Conservation (phyloP, 306 rosid genomes). For the Vicia villosa region DNA sequence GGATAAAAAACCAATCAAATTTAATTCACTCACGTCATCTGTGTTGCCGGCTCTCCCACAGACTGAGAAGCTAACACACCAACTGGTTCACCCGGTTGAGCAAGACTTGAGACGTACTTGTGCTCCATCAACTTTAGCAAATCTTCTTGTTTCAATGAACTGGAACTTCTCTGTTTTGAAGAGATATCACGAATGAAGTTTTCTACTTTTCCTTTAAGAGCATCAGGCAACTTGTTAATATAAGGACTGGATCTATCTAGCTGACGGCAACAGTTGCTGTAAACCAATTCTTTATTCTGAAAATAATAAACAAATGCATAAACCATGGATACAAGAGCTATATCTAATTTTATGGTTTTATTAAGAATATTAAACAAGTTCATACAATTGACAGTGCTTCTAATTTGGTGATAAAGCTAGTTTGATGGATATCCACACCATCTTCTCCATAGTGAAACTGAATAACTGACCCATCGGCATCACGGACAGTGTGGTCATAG, state of each 20-base stretch:
- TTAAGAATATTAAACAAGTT: slow-evolving; percentile 32
- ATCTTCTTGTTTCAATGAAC: slow-evolving; percentile 42
- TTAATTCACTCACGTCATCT: slow-evolving; percentile 76
- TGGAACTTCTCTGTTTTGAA: slow-evolving; percentile 41
- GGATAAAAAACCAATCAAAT: background rate
- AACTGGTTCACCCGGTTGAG: slow-evolving; percentile 96
- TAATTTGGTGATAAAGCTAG: slow-evolving; percentile 75
- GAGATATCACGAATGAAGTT: slow-evolving; percentile 42
- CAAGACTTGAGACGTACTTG: slow-evolving; percentile 82
- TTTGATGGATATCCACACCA: slow-evolving; percentile 93
- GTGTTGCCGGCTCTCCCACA: slow-evolving; percentile 95
- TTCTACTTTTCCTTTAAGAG: slow-evolving; percentile 63
- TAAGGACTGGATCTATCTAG: slow-evolving; percentile 63
- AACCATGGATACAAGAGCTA: slow-evolving; percentile 24
- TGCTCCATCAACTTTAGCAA: slow-evolving; percentile 85
- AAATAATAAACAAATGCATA: slow-evolving; percentile 33
- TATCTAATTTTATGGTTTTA: slow-evolving; percentile 22
- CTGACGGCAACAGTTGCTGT: slow-evolving; percentile 56
- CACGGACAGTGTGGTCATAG: slow-evolving; percentile 95
- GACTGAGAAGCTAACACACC: slow-evolving; percentile 97
- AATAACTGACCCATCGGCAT: slow-evolving; percentile 88
- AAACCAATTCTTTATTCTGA: slow-evolving; percentile 80
- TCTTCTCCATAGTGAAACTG: slow-evolving; percentile 93
- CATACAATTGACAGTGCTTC: slow-evolving; percentile 72
- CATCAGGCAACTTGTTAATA: slow-evolving; percentile 66